These are phyloP conservation scores for Exophiala sideris DNA, from an alignment of 2,329 filamentous ascomycete genomes.

Conservation along the genomic window DNA sequence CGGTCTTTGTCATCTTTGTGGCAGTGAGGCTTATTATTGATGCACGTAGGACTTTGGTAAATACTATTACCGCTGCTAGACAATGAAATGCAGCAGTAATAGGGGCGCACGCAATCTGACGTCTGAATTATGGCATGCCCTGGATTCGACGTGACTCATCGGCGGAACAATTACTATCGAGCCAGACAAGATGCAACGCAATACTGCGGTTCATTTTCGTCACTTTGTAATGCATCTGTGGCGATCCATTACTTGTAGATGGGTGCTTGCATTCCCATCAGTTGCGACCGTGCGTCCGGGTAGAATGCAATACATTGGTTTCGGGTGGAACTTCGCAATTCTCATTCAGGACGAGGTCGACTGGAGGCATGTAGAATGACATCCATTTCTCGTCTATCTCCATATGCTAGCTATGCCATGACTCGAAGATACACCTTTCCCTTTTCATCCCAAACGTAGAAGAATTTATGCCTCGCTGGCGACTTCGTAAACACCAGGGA, in stretches of 20 bases:
- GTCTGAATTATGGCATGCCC: conserved; percentile 5
- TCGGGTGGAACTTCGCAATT: conserved; percentile 1
- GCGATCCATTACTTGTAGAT: not conserved
- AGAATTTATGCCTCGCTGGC: conserved; percentile 42
- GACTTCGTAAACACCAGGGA: conserved; percentile 76
- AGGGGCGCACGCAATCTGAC: conserved; percentile 1
- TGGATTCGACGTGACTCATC: not conserved
- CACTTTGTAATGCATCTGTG: not conserved
- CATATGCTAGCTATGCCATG: conserved; percentile 4
- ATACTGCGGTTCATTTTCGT: not conserved
- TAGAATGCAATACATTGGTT: not conserved
- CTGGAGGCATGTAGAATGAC: not conserved
- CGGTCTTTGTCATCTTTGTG: too few species aligned
- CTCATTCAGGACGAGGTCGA: not conserved
- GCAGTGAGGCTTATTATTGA: too few species aligned
- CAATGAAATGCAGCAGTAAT: not conserved
- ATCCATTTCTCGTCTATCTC: not conserved
- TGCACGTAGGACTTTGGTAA: too few species aligned
- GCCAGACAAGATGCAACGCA: not conserved
- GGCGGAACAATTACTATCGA: not conserved
- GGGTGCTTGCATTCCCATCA: not conserved
- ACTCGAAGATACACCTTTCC: conserved; percentile 10
- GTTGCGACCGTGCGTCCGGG: not conserved
- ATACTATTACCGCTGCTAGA: too few species aligned
- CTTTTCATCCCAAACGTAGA: not conserved